Base-by-base conservation (phyloP, 75 land plant species). In the Sequoiadendron giganteum region DNA sequence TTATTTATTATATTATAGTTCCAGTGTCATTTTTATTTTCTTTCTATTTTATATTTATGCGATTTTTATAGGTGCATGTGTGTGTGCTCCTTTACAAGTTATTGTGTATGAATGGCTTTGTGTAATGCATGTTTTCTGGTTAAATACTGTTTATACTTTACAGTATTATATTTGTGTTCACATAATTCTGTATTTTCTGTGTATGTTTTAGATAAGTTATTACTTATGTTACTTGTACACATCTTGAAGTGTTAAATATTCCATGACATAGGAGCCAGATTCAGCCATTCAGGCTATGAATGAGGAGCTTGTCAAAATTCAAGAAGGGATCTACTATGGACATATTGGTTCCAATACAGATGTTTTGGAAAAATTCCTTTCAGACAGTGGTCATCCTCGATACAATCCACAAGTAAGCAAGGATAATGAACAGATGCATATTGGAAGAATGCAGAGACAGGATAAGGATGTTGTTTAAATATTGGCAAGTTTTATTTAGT, bases 311-410 rank as follows among this genome's bases (percentile, higher is more conserved):
- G 94, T 93, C 8, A 97, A 91, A 91, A 88, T 98, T 87, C 99
- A 98, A 88, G 99, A 98, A 87, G 96, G 94, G 85, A 96, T 98
- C 77, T 98, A 98, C 84, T 98, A 92, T 93, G 99, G 99, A 9
- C 91, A 94, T 5, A 98, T 98, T 85, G 87, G 88, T 85, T 93
- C 96, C 21, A 92, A 84, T 11, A 97, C 99, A 72, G 94, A 98
- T 92, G 88, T 98, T n/a, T 87, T 98, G 75, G 99, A 97, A n/a
- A 95, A 94, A 49, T 93, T 98, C 78, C 91, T 98, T 39, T 93
- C 95, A 39, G 99, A 95, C 72, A 91, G 90, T 89, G 94, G 99
- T 39, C 89, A 95, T 85, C 90, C 88, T 56, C 95, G 99, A 18
- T 98, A 98, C 90, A 98, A 98, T 88, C 99, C 97, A 72, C 94